Evolutionary conservation across 306 rosid species (phyloP), one percentile per base, ranked within the genome.

Genomic region (Vigna nakashimae): DNA sequence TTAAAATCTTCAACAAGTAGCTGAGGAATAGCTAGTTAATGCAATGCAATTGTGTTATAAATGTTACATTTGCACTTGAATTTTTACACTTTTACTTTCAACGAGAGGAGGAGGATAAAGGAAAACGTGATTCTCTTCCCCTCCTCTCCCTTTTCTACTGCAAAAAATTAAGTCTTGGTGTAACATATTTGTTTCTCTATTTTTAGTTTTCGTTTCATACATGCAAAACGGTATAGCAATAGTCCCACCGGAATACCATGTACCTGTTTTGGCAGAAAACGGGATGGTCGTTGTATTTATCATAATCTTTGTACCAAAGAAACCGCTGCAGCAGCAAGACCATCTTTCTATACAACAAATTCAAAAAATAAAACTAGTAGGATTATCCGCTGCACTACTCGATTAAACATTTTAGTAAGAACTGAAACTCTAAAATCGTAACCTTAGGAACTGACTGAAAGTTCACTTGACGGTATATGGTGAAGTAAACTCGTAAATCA

Each of bases 1-100:
- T 68, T 73, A 64, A 66, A 70, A 70, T 77, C 84, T 76, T 77
- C 85, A 75, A 79, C 36, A 51, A 78, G 74, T 72, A 62, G 82
- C 59, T 71, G 76, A 70, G 72, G 64, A 75, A 46, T 65, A 66
- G 84, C 85, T 26, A 43, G 67, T 71, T 13, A 76, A 69, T 55
- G 79, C 69, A 49, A 18, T 82, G 69, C 77, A 79, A 72, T 60
- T 69, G 15, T 8, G 24, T 69, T 57, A 38, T 51, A 79, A 40
- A 50, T 71, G 78, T 50, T 79, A 32, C 10, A 60, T 65, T 79
- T 70, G 52, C 72, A 49, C 64, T 79, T 70, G 7, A 46, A 26
- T 6, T 40, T 71, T 40, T 40, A 71, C 76, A 48, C 67, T 70
- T 51, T 15, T 58, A 56, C 42, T 36, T 78, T 43, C 26, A 6